These are phyloP conservation scores for Aspergillus leporis DNA, from an alignment of 495 filamentous ascomycete genomes.

Conservation along the genomic window DNA sequence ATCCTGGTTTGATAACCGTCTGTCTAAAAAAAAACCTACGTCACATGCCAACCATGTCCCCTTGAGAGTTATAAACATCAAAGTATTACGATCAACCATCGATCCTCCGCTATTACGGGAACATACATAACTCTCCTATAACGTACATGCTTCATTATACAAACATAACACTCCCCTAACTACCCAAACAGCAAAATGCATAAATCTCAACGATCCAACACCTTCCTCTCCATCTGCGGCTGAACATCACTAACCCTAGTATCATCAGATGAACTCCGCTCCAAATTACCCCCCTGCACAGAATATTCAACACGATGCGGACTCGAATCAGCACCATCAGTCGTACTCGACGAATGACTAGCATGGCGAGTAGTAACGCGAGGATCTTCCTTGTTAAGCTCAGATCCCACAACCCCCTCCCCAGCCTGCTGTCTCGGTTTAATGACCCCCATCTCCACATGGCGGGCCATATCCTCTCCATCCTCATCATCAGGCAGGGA, in stretches of 20 bases:
- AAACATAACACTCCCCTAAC: neutral
- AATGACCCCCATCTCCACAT: constrained; percentile 19
- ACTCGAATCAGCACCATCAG: neutral
- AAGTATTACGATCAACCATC: too few species aligned
- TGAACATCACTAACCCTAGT: too few species aligned
- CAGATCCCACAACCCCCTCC: neutral
- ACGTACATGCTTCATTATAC: too few species aligned
- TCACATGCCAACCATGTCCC: too few species aligned
- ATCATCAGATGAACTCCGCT: constrained; percentile 1
- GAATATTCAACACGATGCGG: constrained; percentile 5
- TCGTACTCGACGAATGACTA: constrained; percentile 3
- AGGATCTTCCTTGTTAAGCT: constrained; percentile 9
- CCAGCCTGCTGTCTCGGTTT: constrained; percentile 6
- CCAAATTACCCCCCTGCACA: neutral
- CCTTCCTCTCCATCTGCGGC: constrained; percentile 9
- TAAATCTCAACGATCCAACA: constrained; percentile 45
- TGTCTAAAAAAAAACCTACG: too few species aligned
- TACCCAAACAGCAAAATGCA: neutral
- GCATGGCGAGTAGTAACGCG: constrained; percentile 8
- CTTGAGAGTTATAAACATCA: too few species aligned
- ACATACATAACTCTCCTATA: too few species aligned
- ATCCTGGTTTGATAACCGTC: too few species aligned
- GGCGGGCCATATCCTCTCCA: neutral
- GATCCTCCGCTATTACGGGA: too few species aligned
- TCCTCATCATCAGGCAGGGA: constrained; percentile 6